Evolutionary conservation across 169 alveolate species (phyloP).

Genomic region (Cryptosporidium sp.): DNA sequence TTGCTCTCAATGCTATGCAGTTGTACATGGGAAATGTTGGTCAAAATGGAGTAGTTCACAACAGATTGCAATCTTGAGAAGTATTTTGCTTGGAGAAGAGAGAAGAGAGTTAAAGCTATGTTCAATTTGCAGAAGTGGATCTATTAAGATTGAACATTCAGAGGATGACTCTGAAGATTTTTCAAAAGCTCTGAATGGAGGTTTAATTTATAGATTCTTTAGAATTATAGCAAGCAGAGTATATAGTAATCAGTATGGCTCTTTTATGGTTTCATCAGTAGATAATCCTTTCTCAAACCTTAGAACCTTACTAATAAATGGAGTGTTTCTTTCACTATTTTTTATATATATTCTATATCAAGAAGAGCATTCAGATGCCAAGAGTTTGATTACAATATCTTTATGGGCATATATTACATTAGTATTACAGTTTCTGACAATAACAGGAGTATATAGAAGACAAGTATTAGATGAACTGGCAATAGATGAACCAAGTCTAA

Average conservation of each 20-base stretch:
- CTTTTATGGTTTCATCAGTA: constrained; percentile 14
- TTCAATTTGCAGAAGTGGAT: constrained; percentile 62
- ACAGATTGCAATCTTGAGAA: constrained; percentile 16
- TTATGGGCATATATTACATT: constrained; percentile 46
- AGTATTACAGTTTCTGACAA: constrained; percentile 31
- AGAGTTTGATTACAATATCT: constrained; percentile 39
- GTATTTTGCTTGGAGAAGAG: constrained; percentile 42
- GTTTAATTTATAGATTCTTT: constrained; percentile 1
- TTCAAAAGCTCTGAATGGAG: background rate
- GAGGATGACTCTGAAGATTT: constrained; percentile 15
- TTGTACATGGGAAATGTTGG: constrained; percentile 56
- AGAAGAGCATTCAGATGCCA: constrained; percentile 16
- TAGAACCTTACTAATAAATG: constrained; percentile 19
- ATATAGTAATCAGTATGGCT: constrained; percentile 27
- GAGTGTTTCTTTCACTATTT: constrained; percentile 17
- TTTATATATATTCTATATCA: constrained; percentile 22
- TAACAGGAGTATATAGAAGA: constrained; percentile 54
- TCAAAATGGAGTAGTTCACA: constrained; percentile 42
- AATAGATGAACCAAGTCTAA: constrained; percentile 22
- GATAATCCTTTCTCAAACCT: constrained; percentile 11
- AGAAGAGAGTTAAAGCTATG: constrained; percentile 20
- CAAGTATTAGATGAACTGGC: constrained; percentile 26
- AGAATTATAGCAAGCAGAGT: constrained; percentile 15
- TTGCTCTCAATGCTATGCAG: constrained; percentile 59
- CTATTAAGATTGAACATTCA: constrained; percentile 25